Evolutionary conservation across 2,329 filamentous ascomycete genomes (phyloP), one percentile per base, ranked within the genome.

Genomic region (Fusarium proliferatum): DNA sequence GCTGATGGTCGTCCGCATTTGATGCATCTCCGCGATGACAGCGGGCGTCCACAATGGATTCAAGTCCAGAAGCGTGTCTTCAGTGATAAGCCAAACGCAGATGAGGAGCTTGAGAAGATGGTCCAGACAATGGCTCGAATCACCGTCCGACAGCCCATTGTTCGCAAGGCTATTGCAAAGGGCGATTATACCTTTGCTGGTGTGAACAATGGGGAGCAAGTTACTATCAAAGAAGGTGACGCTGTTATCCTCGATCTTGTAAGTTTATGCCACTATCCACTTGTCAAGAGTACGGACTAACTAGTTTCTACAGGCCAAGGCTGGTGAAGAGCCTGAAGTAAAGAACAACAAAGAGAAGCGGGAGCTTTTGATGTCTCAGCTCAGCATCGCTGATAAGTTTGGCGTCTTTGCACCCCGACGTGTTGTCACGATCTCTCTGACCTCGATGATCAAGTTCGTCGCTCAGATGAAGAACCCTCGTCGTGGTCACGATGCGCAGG

Each of bases 401-500:
- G 61, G 61, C 6, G 61, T 63, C 34, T 63, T 63, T 38, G 56
- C 61, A 26, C 61, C 61, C 2, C 52, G 53, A 1, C 41, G 53
- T 6, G 21, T 63, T 4, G 61, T 42, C 26, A 61, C 55, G 1
- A 38, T 61, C 23, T 51, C 56, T 16, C 23, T 61, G 1, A 68
- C 61, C 12, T 51, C 66, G 7, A 77, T 78, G 76, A 62, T 76
- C 46, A 77, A 70, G 41, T 61, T 77, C 9, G 45, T 77, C 2
- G 72, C 70, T 5, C 71, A 74, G 56, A 74, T 77, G 63, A 69
- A 76, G 38, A 68, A 77, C 41, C 62, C 64, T 1, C 73, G 76
- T 23, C 75, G 76, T 3, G 76, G 76, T 9, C 75, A 77, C 12
- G 70, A 77, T 19, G 51, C 73, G 0, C 76, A 76, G 15, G 76